Percentiles rank a stretch among this genome's conserved stretches.
Evolutionary conservation across 2,329 filamentous ascomycete genomes (phyloP).

Genomic region (Claviceps citrina): DNA sequence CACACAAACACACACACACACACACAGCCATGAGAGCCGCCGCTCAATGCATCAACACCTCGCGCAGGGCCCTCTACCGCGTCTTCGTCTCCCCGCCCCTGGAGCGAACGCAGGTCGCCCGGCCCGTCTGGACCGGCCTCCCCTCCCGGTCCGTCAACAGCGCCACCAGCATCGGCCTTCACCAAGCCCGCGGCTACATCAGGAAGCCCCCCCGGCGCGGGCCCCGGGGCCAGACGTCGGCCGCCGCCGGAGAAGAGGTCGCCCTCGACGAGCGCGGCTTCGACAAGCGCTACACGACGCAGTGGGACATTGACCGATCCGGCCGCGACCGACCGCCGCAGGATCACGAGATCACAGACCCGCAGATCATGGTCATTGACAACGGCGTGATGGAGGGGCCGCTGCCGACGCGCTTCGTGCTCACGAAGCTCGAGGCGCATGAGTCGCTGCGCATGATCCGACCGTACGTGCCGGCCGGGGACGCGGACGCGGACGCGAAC

Average conservation of each 20-base stretch:
- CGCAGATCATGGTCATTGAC: constrained; percentile 26
- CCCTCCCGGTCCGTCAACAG: neutral
- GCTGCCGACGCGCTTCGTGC: constrained; percentile 22
- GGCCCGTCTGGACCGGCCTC: neutral
- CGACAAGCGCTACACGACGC: constrained; percentile 22
- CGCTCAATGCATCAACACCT: constrained; percentile 25
- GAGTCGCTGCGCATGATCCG: constrained; percentile 28
- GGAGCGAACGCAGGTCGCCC: neutral
- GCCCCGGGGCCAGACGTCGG: neutral
- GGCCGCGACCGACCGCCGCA: constrained; percentile 24
- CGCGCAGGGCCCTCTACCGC: constrained; percentile 29
- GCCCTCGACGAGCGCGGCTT: constrained; percentile 12
- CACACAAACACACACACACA: neutral
- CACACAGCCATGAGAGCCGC: constrained; percentile 20
- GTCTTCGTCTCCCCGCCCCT: constrained; percentile 27
- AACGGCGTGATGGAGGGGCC: constrained; percentile 25
- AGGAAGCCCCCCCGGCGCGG: neutral
- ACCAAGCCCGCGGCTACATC: neutral
- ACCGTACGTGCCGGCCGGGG: constrained; percentile 22
- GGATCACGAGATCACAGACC: constrained; percentile 30
- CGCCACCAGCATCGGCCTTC: too few relatives aligned
- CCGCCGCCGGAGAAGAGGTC: constrained; percentile 1
- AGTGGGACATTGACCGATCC: constrained; percentile 17
- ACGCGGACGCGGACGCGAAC: too few relatives aligned
- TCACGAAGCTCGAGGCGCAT: constrained; percentile 21